Conservation (phyloP, 2,329 filamentous ascomycete species). For the Diaporthe citri region DNA sequence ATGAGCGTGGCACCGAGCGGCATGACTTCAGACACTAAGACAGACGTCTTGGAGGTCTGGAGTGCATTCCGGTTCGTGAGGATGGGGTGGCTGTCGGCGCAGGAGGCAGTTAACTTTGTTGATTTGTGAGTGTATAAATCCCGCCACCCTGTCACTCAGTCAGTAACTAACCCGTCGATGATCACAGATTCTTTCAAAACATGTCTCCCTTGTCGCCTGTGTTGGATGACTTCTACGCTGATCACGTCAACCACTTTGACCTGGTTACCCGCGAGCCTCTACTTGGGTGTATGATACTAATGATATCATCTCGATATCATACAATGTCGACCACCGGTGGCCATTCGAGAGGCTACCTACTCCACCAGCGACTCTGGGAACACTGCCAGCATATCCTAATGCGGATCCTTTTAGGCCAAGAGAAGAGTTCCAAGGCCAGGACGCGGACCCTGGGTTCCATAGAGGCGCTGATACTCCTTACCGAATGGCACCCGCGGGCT, state of each 20-base stretch:
- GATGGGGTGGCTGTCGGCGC: not conserved
- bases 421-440: not conserved
- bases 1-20: not conserved
- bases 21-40: not conserved
- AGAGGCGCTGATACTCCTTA: not conserved
- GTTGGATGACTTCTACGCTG: not conserved
- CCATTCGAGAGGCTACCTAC: not conserved
- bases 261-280: constrained; percentile 4
- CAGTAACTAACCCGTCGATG: not conserved
- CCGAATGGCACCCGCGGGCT: constrained; percentile 3
- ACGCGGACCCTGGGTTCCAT: not conserved
- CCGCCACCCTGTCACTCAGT: not conserved
- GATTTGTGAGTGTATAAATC: not conserved
- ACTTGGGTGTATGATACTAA: constrained; percentile 3
- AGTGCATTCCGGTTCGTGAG: not conserved
- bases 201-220: not conserved
- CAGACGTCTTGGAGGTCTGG: not conserved
- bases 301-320: not conserved
- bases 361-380: not conserved
- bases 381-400: constrained; percentile 4
- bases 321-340: not conserved
- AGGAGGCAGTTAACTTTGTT: not conserved
- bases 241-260: constrained; percentile 3
- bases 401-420: not conserved
- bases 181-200: not conserved